A percentile compares a stretch with the other conserved stretches of the same genome.
These are phyloP conservation scores for Epichloe bromicola DNA, from an alignment of 2,329 filamentous ascomycete genomes.

Conservation along the genomic window DNA sequence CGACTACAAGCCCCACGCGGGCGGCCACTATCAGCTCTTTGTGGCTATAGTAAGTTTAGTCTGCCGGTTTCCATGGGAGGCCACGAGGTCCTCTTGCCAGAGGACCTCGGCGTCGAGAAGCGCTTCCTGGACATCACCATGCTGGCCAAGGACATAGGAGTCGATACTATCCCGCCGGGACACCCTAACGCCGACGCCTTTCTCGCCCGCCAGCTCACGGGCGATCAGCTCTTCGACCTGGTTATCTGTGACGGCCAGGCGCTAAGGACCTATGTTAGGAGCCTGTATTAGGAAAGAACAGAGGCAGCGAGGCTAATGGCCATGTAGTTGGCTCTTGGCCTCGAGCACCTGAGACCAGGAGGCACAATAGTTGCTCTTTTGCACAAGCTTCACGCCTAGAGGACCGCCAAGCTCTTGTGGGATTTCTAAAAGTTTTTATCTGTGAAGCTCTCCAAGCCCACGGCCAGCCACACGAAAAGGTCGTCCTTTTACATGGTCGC, in stretches of 20 bases:
- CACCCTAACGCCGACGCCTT: conserved; percentile 15
- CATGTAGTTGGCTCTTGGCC: conserved; percentile 30
- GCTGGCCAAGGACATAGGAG: conserved; percentile 32
- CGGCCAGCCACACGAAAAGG: conserved; percentile 22
- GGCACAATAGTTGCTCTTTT: conserved; percentile 39
- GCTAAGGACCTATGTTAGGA: conserved; percentile 24
- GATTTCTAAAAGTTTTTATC: conserved; percentile 28
- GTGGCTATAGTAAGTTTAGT: too few species aligned
- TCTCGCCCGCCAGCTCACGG: conserved; percentile 12
- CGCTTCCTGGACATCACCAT: conserved; percentile 35
- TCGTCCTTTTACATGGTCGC: conserved; percentile 43
- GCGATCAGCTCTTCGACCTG: conserved; percentile 24
- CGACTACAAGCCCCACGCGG: too few species aligned
- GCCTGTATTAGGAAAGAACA: conserved; percentile 17
- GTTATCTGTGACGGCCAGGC: conserved; percentile 36
- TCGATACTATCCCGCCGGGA: conserved; percentile 16
- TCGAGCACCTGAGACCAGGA: conserved; percentile 30
- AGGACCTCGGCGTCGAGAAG: conserved; percentile 8
- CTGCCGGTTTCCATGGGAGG: conserved; percentile 28
- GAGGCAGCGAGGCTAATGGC: conserved; percentile 25
- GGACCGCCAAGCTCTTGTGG: conserved; percentile 23
- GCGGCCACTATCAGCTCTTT: too few species aligned
- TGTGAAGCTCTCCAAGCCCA: conserved; percentile 32
- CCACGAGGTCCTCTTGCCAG: conserved; percentile 20
- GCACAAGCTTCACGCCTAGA: conserved; percentile 32